Conservation (phyloP, 768 basidiomycete genomes). For the Ramaria sp. region DNA sequence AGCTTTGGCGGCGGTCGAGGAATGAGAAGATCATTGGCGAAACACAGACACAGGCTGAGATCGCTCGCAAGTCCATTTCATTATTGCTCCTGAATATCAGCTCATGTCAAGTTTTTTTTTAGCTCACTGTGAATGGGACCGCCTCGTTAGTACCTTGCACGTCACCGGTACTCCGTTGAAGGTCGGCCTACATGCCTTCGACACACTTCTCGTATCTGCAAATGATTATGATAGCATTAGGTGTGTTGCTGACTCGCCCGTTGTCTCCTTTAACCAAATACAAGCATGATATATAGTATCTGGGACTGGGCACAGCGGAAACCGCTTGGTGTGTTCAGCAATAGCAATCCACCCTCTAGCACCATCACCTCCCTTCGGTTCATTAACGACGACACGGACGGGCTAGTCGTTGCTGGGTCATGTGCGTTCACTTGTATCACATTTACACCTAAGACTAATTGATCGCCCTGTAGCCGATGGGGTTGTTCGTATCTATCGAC, state of each 20-base stretch:
- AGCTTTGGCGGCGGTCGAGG: conserved; percentile 86
- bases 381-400: conserved; percentile 93
- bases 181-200: conserved; percentile 87
- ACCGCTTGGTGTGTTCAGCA: conserved; percentile 74
- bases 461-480: conserved; percentile 60
- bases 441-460: no score
- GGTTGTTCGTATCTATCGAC: conserved; percentile 81
- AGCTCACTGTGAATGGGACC: conserved; percentile 66
- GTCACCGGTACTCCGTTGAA: conserved; percentile 52
- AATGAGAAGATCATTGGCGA: conserved; percentile 72
- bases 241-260: conserved; percentile 29
- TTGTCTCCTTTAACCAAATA: not conserved
- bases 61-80: conserved; percentile 48
- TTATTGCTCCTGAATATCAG: not conserved
- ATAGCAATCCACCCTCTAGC: conserved; percentile 75
- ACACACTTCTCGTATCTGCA: conserved; percentile 76
- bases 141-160: conserved; percentile 55
- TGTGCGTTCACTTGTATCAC: conserved; percentile 35
- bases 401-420: conserved; percentile 79
- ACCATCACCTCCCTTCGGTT: conserved; percentile 83
- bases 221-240: conserved; percentile 82
- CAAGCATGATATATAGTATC: conserved; percentile 33
- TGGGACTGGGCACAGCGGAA: conserved; percentile 89
- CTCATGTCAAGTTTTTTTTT: conserved; percentile 7
- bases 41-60: conserved; percentile 57